Percentiles rank a stretch among this genome's conserved stretches.
These are phyloP conservation scores for Kernera saxatilis DNA, from an alignment of 345 rosid species.

Conservation along the genomic window DNA sequence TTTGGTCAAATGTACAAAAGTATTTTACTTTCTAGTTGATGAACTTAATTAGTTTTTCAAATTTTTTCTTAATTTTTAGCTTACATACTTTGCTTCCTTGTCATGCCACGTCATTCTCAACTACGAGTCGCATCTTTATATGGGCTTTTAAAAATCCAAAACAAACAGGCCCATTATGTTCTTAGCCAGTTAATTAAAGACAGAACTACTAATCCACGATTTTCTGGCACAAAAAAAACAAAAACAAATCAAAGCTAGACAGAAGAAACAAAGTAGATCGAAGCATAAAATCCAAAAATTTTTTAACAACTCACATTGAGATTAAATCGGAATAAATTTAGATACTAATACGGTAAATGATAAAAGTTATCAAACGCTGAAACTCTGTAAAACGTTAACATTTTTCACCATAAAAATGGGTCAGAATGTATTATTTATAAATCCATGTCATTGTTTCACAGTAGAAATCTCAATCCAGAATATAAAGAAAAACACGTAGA, in stretches of 20 bases:
- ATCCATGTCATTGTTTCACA: background rate
- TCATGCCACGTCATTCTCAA: slow-evolving; percentile 11
- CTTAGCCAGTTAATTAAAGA: background rate
- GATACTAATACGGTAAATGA: background rate
- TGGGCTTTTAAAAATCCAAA: slow-evolving; percentile 2
- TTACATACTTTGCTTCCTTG: background rate
- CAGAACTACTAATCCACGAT: background rate
- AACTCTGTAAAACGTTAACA: background rate
- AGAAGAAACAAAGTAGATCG: background rate
- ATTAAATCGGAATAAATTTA: background rate
- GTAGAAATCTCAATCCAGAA: background rate
- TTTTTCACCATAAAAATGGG: background rate
- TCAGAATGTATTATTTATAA: background rate
- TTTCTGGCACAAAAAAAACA: background rate
- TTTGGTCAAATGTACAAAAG: slow-evolving; percentile 22
- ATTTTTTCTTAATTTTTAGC: background rate
- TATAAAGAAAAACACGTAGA: slow-evolving; percentile 7
- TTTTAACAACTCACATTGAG: background rate
- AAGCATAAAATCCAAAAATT: background rate
- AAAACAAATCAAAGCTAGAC: background rate
- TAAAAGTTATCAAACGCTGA: background rate
- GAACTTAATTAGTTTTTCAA: background rate
- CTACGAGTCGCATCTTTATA: background rate
- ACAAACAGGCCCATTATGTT: background rate
- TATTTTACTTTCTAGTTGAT: slow-evolving; percentile 21